These are phyloP conservation scores for Saccharomycopsis schoenii DNA, from an alignment of 805 yeast genomes.

Conservation along the genomic window DNA sequence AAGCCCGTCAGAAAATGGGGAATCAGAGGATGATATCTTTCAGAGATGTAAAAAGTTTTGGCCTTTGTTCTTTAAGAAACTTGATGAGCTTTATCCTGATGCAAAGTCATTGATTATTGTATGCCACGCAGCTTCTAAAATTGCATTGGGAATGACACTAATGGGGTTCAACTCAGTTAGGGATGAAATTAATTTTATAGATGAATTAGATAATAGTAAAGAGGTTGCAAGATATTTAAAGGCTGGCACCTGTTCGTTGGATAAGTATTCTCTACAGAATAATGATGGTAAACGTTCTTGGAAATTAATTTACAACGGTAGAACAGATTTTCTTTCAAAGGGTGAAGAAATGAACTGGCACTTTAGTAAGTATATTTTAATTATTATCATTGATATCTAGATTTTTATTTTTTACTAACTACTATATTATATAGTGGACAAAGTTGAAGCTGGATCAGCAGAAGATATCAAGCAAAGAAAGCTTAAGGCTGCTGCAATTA, in stretches of 20 bases:
- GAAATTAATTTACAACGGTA: slow-evolving; percentile 61
- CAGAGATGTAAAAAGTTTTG: slow-evolving; percentile 50
- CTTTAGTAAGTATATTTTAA: slow-evolving; percentile 37
- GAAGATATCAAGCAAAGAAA: slow-evolving; percentile 63
- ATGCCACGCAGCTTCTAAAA: slow-evolving; percentile 90
- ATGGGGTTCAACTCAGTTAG: slow-evolving; percentile 42
- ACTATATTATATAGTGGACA: slow-evolving; percentile 26
- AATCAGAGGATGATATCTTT: slow-evolving; percentile 61
- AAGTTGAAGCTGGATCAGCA: slow-evolving; percentile 82
- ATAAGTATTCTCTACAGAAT: slow-evolving; percentile 37
- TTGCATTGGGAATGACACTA: slow-evolving; percentile 75
- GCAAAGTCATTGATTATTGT: slow-evolving; percentile 58
- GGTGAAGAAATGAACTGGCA: slow-evolving; percentile 97
- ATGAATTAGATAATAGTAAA: slow-evolving; percentile 24
- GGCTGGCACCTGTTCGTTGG: slow-evolving; percentile 82
- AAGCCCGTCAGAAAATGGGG: slow-evolving; percentile 59
- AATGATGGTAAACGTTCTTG: slow-evolving; percentile 32
- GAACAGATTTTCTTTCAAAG: slow-evolving; percentile 51
- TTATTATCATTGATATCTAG: slow-evolving; percentile 4
- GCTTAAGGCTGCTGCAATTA: slow-evolving; percentile 19
- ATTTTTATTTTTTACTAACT: slow-evolving; percentile 1
- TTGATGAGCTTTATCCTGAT: slow-evolving; percentile 50
- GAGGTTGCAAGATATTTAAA: slow-evolving; percentile 33
- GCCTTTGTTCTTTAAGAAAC: slow-evolving; percentile 42
- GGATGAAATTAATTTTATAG: slow-evolving; percentile 37